A percentile compares a stretch with the other conserved stretches of the same genome.
Evolutionary conservation across 2,329 filamentous ascomycete species (phyloP).

Genomic region (Raffaelea albimanens): DNA sequence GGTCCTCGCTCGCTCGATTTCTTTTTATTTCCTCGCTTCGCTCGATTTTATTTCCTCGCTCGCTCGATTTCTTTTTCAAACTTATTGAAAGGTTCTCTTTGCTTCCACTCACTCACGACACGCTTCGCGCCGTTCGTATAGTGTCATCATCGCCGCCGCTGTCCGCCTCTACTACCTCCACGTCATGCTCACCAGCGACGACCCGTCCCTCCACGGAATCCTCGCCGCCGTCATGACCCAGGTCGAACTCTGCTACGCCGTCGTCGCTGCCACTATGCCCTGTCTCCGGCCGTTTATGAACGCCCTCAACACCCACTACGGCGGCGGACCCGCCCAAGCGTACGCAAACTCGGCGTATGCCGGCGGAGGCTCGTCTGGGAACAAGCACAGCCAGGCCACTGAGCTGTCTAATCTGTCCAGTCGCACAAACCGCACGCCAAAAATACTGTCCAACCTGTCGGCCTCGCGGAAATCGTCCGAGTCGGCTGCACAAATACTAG

Average conservation of each 20-base stretch:
- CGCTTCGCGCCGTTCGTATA: too few species aligned
- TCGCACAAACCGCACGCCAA: too few species aligned
- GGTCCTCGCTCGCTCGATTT: too few species aligned
- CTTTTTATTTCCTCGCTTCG: not conserved
- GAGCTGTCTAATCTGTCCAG: not conserved
- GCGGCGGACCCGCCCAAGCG: constrained; percentile 13
- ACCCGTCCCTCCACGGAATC: constrained; percentile 26
- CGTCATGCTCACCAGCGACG: constrained; percentile 19
- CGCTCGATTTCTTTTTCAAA: not conserved
- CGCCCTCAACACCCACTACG: constrained; percentile 23
- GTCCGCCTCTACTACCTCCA: constrained; percentile 27
- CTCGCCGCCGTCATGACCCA: constrained; percentile 26
- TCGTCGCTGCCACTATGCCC: constrained; percentile 30
- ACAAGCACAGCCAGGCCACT: constrained; percentile 2
- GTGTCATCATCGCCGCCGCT: constrained; percentile 27
- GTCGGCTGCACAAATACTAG: not conserved
- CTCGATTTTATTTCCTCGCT: not conserved
- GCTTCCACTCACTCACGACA: too few species aligned
- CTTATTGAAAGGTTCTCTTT: too few species aligned
- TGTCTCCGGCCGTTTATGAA: constrained; percentile 34
- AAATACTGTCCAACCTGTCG: not conserved
- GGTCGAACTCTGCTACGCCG: constrained; percentile 28
- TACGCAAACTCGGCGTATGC: constrained; percentile 6
- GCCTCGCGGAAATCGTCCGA: not conserved
- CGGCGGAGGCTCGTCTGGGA: constrained; percentile 1